These are phyloP conservation scores for Colletotrichum endophyticum DNA, from an alignment of 2,329 filamentous ascomycete genomes.

Conservation along the genomic window DNA sequence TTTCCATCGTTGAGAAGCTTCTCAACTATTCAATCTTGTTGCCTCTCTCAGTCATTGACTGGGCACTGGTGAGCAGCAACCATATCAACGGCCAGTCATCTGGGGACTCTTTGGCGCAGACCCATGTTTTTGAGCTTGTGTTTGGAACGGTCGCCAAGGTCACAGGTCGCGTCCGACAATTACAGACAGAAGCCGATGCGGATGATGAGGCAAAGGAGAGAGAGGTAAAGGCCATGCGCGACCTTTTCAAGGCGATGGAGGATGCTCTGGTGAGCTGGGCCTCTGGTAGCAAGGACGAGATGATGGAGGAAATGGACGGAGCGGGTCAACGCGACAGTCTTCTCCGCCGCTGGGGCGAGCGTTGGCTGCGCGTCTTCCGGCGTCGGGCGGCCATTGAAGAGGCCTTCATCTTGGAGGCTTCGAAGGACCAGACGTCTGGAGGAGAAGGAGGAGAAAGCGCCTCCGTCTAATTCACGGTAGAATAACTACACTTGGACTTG, in stretches of 20 bases:
- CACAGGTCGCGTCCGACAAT: constrained; percentile 82
- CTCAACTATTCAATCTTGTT: constrained; percentile 96
- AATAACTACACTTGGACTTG: neutral
- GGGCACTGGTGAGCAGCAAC: constrained; percentile 72
- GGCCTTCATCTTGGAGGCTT: constrained; percentile 54
- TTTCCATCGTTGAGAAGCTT: constrained; percentile 94
- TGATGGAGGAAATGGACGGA: constrained; percentile 72
- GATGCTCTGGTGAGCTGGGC: constrained; percentile 78
- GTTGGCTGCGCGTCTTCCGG: constrained; percentile 87
- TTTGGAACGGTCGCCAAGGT: constrained; percentile 90
- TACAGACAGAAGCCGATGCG: constrained; percentile 57
- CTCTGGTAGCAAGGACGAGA: constrained; percentile 72
- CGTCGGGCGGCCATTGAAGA: constrained; percentile 87
- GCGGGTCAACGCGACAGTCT: constrained; percentile 64
- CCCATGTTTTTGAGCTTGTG: constrained; percentile 89
- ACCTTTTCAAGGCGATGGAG: constrained; percentile 81
- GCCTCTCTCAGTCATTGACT: constrained; percentile 84
- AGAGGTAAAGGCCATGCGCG: constrained; percentile 77
- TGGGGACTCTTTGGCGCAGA: constrained; percentile 71
- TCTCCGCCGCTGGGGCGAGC: constrained; percentile 79
- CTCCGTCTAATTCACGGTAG: neutral
- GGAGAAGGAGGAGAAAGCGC: neutral
- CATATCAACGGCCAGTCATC: constrained; percentile 58
- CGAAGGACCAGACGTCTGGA: constrained; percentile 20
- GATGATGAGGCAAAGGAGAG: constrained; percentile 70